A percentile compares a stretch with the other conserved stretches of the same genome.
Conservation (phyloP, 106 monocot species). For the Acorus calamus region DNA sequence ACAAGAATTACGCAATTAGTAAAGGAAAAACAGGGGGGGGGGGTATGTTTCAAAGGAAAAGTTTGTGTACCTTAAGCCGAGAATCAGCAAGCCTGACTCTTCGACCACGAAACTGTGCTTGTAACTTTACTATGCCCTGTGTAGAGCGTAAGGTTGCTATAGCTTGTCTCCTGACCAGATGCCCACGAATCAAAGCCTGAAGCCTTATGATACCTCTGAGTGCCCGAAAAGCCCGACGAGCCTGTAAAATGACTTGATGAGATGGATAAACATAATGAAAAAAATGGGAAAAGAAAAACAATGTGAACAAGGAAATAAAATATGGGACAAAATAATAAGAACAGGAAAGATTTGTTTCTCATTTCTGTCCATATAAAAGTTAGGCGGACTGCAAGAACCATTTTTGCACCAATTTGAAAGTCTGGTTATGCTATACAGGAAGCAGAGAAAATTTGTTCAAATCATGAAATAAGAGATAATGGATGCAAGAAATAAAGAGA, state of each 20-base stretch:
- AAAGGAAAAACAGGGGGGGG: background rate
- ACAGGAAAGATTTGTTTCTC: too few relatives aligned
- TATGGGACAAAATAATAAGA: too few relatives aligned
- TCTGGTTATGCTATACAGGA: too few relatives aligned
- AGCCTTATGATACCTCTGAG: slow-evolving; percentile 90
- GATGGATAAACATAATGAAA: background rate
- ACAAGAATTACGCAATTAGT: too few relatives aligned
- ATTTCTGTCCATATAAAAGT: too few relatives aligned
- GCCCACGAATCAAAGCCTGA: slow-evolving; percentile 82
- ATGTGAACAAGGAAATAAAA: too few relatives aligned
- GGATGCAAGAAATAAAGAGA: too few relatives aligned
- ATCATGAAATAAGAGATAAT: too few relatives aligned
- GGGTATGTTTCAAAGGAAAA: background rate
- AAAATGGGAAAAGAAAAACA: too few relatives aligned
- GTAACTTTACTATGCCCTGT: slow-evolving; percentile 59
- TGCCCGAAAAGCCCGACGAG: slow-evolving; percentile 78
- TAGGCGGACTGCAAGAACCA: too few relatives aligned
- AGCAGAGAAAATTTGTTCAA: too few relatives aligned
- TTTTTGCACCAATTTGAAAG: too few relatives aligned
- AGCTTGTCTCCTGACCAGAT: slow-evolving; percentile 93
- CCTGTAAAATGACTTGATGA: slow-evolving; percentile 27
- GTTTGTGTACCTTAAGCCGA: slow-evolving; percentile 19
- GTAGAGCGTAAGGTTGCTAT: slow-evolving; percentile 50
- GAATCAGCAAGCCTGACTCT: slow-evolving; percentile 30
- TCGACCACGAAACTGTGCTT: slow-evolving; percentile 53